phyloP scores from a whole-genome alignment of 768 basidiomycete species.

The Termitomyces sp. region DNA sequence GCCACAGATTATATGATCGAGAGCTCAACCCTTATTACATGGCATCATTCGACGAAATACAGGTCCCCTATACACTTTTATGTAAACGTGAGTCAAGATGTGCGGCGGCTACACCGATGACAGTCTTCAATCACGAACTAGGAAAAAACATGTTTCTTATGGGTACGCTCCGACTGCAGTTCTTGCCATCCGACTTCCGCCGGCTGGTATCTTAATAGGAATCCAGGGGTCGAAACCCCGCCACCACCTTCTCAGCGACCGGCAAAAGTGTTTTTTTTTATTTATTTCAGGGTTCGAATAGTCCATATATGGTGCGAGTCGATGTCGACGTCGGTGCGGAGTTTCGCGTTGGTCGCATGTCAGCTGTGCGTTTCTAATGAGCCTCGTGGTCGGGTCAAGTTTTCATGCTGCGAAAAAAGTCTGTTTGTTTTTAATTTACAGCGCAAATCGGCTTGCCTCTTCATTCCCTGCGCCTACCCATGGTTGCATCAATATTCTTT shows the following conservation, averaged over 20 bases:
- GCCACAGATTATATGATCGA: slow-evolving; percentile 3
- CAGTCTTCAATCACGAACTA: not conserved
- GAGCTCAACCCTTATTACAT: not conserved
- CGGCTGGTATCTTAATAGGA: not conserved
- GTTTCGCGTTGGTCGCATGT: not conserved
- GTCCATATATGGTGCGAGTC: not conserved
- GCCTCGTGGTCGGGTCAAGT: slow-evolving; percentile 3
- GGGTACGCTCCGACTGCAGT: not conserved
- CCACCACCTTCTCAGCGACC: not conserved
- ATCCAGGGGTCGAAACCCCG: not conserved
- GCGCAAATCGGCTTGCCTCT: not conserved
- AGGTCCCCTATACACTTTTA: not conserved
- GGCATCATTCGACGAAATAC: not conserved
- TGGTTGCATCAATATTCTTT: slow-evolving; percentile 1
- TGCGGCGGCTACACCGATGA: not conserved
- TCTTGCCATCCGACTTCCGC: not conserved
- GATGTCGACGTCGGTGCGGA: slow-evolving; percentile 5
- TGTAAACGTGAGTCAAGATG: not conserved
- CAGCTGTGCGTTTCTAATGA: not conserved
- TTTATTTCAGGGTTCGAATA: not conserved
- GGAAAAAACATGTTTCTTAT: not conserved
- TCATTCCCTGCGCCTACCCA: not conserved
- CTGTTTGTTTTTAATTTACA: not conserved
- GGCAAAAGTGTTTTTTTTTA: not conserved
- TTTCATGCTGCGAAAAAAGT: not conserved